Evolutionary conservation across 305 asterid genomes (phyloP).

Genomic region (Lippia alba): DNA sequence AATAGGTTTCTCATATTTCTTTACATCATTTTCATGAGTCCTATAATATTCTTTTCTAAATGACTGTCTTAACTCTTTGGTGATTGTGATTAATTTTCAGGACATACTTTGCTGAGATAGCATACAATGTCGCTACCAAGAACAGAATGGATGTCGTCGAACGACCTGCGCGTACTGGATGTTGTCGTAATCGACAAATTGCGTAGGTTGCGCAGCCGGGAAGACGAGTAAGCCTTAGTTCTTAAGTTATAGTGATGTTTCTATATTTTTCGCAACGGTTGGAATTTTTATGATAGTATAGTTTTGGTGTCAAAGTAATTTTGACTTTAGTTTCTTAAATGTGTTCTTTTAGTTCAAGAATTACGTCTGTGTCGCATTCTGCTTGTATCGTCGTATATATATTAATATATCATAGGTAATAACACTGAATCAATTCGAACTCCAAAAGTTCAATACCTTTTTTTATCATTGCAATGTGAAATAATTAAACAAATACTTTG

Average conservation of each 20-base stretch:
- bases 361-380: too few species aligned
- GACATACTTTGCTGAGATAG: slow-evolving; percentile 56
- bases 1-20: slow-evolving; percentile 34
- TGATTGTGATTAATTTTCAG: slow-evolving; percentile 25
- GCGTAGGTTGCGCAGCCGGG: slow-evolving; percentile 64
- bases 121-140: slow-evolving; percentile 49
- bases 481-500: too few species aligned
- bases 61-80: not conserved
- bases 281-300: too few species aligned
- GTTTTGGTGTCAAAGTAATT: not conserved
- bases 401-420: too few species aligned
- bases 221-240: slow-evolving; percentile 48
- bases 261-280: not conserved
- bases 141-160: slow-evolving; percentile 56
- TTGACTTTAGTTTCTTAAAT: too few species aligned
- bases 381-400: too few species aligned
- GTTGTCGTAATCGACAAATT: slow-evolving; percentile 54
- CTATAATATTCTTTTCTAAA: too few species aligned
- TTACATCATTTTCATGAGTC: too few species aligned
- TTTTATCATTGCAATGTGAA: too few species aligned
- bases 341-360: too few species aligned
- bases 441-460: too few species aligned
- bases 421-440: too few species aligned
- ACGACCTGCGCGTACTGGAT: slow-evolving; percentile 58
- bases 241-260: not conserved